Base-by-base conservation (phyloP, 108 stramenopile genomes). In the Skeletonema grethae region DNA sequence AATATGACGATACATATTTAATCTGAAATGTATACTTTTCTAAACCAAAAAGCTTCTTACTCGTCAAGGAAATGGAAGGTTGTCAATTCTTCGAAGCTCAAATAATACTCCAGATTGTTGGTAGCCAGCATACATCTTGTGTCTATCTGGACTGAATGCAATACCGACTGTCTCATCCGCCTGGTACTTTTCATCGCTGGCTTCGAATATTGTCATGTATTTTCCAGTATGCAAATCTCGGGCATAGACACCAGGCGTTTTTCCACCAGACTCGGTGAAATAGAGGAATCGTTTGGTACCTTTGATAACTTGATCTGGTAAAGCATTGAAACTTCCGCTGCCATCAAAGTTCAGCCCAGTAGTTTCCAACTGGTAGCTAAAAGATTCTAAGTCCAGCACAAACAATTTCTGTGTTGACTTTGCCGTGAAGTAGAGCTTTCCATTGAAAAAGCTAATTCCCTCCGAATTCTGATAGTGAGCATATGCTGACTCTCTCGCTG, bases 121-220 rank as follows among this genome's bases (percentile, higher is more conserved):
- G 24, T 61, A 63, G 7, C 59, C 61, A 41, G 70, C 61, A 43
- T 72, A 72, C 62, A 72, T 62, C 18, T 15, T 56, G 12, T 58
- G 65, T 32, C 80, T 72, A 64, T 85, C 73, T 2, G 89, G 86
- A 25, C 78, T 83, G 50, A 88, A 85, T 11, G 87, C 80, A 28
- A 90, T 36, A 12, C 89, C 89, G n/a, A 86, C 80, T 28, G 87
- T 90, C 57, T 90, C 89, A 53, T 71, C 70, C 11, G 20, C 20
- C 11, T 12, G 20, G 20, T 61, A 61, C 30, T 16, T 32, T 30
- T 24, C 55, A 11, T 28, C 18, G n/a, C 13, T 16, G 60, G 68
- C 70, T 15, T 77, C 69, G 34, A 53, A 41, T 38, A 85, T 79
- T 11, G 81, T 79, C 48, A 62, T 74, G 69, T 70, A 76, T 11